These are phyloP conservation scores for Diaporthe longicolla DNA, from an alignment of 2,329 filamentous ascomycete genomes.

Conservation along the genomic window DNA sequence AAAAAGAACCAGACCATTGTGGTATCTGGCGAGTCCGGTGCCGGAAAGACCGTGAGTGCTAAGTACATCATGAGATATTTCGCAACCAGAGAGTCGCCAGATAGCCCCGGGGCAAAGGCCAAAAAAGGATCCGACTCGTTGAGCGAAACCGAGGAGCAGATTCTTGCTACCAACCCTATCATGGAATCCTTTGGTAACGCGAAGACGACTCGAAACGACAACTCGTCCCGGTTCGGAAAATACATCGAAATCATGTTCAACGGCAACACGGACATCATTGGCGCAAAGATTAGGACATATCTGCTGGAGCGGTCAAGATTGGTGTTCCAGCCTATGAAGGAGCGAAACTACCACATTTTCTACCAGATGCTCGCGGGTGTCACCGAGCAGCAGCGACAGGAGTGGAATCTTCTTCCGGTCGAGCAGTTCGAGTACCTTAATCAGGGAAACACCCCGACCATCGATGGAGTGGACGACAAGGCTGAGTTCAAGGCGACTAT, in stretches of 20 bases:
- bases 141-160: slow-evolving; percentile 99
- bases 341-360: slow-evolving; percentile 99
- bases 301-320: slow-evolving; percentile 94
- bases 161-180: slow-evolving; percentile 97
- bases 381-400: slow-evolving; percentile 84
- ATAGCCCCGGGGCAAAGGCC: slow-evolving; percentile 82
- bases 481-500: slow-evolving; percentile 92
- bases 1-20: slow-evolving; percentile 97
- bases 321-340: slow-evolving; percentile 97
- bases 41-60: slow-evolving; percentile 98
- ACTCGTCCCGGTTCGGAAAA: slow-evolving; percentile 98
- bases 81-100: slow-evolving; percentile 94
- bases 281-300: slow-evolving; percentile 96
- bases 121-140: slow-evolving; percentile 85
- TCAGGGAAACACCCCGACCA: slow-evolving; percentile 90
- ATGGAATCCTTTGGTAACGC: slow-evolving; percentile 99
- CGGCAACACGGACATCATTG: slow-evolving; percentile 93
- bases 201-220: slow-evolving; percentile 99
- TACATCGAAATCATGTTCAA: slow-evolving; percentile 99
- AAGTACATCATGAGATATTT: slow-evolving; percentile 99
- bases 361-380: slow-evolving; percentile 96
- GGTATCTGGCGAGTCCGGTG: slow-evolving; percentile 98
- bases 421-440: slow-evolving; percentile 98
- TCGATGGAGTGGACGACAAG: slow-evolving; percentile 96
- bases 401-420: slow-evolving; percentile 82